Conservation (phyloP, 2,329 filamentous ascomycete species). For the Chaetomium sp. region DNA sequence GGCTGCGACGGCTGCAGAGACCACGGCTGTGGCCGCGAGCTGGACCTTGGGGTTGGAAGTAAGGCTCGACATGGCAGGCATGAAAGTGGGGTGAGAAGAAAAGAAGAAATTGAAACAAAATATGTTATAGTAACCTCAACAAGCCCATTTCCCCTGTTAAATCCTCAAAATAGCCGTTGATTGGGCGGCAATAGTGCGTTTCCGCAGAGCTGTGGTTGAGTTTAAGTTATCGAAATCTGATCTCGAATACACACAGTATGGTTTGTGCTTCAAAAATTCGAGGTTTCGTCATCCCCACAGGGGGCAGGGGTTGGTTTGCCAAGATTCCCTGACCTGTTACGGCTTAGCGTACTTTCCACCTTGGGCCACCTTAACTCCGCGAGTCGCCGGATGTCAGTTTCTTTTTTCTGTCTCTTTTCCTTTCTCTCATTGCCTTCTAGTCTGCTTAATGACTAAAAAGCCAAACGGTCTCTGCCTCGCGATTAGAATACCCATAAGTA, state of each 20-base stretch:
- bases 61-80: constrained; percentile 33
- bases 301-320: constrained; percentile 6
- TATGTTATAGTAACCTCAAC: too few relatives aligned
- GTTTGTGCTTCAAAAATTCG: not conserved
- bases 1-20: constrained; percentile 55
- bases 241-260: not conserved
- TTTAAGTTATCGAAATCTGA: constrained; percentile 4
- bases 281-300: not conserved
- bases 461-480: too few relatives aligned
- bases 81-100: not conserved
- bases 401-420: too few relatives aligned
- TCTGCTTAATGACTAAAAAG: too few relatives aligned
- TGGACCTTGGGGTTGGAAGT: constrained; percentile 48
- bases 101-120: not conserved
- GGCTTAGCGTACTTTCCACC: not conserved
- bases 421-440: too few relatives aligned
- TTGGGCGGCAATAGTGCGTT: not conserved
- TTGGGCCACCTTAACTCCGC: not conserved
- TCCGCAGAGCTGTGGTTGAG: not conserved
- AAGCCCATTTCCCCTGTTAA: not conserved
- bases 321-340: not conserved
- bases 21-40: constrained; percentile 63
- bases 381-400: too few relatives aligned
- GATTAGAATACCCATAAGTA: too few relatives aligned
- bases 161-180: not conserved